phyloP scores from a whole-genome alignment of 2,329 filamentous ascomycete genomes.

The Aspergillus felis region DNA sequence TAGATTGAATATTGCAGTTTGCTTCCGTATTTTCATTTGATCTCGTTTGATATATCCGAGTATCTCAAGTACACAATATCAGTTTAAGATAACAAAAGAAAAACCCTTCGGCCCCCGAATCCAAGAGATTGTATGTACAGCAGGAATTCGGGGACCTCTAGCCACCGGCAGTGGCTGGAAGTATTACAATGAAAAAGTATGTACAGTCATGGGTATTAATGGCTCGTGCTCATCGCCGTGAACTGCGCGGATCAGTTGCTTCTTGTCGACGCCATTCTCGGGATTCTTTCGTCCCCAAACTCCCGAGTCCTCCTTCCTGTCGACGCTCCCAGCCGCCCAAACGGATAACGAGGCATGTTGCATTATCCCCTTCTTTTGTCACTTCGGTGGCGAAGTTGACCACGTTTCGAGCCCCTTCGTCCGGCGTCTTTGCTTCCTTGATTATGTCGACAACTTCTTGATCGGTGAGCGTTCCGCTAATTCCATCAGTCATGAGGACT shows the following conservation, averaged over 20 bases:
- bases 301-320: slow-evolving; percentile 78
- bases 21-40: not conserved
- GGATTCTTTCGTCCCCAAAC: slow-evolving; percentile 86
- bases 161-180: slow-evolving; percentile 11
- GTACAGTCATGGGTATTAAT: slow-evolving; percentile 13
- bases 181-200: slow-evolving; percentile 14
- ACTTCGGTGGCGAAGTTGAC: slow-evolving; percentile 89
- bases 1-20: not conserved
- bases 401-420: slow-evolving; percentile 73
- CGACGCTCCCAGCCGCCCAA: slow-evolving; percentile 62
- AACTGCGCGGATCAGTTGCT: slow-evolving; percentile 73
- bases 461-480: slow-evolving; percentile 79
- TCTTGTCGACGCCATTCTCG: slow-evolving; percentile 78
- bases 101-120: not conserved
- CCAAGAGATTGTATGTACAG: not conserved
- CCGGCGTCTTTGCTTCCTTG: slow-evolving; percentile 88
- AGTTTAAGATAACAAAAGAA: not conserved
- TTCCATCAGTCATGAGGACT: slow-evolving; percentile 82
- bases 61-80: not conserved
- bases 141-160: not conserved
- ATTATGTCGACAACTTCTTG: slow-evolving; percentile 96
- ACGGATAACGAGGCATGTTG: slow-evolving; percentile 60
- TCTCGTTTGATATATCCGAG: not conserved
- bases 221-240: slow-evolving; percentile 45
- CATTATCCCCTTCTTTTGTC: slow-evolving; percentile 60